Evolutionary conservation across 371 early-diverging fungal genomes (phyloP), one percentile per base, ranked within the genome.

Genomic region (Fennellomyces sp.): DNA sequence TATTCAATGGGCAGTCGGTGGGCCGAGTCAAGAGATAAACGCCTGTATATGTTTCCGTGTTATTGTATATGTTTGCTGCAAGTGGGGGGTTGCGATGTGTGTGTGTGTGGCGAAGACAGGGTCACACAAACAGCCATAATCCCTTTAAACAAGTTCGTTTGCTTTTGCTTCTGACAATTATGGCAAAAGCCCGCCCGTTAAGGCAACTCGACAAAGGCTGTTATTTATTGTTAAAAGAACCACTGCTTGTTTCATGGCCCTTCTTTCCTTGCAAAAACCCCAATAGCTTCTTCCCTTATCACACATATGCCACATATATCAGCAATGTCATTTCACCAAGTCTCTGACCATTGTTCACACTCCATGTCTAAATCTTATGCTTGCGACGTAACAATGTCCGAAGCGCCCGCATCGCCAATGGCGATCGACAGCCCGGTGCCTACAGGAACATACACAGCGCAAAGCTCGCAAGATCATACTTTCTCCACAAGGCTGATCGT

Each of bases 1-100:
- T 63, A 5, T 63, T 63, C 21, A 57, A 51, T 30, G 25, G 51
- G 4, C 21, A 50, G 23, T 36, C 58, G 5, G 45, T 30, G 2
- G 63, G 63, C 2, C 38, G 63, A 17, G 47, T 63, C 7, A 56
- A 56, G 33, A 31, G 63, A 54, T 54, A 15, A 48, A 8, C 10
- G 6, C 35, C 13, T 13, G 13, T 33, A 33, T 33, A 33, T 33
- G 13, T 33, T n/a, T n/a, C n/a, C n/a, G n/a, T n/a, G n/a, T n/a
- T n/a, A n/a, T n/a, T n/a, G n/a, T n/a, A 23, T 6, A 23, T 45
- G 45, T 45, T 45, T 45, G n/a, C n/a, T n/a, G n/a, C n/a, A n/a
- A n/a, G n/a, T n/a, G n/a, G n/a, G n/a, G n/a, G n/a, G 41, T 41
- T 39, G 41, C 5, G n/a, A 36, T 36, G 39, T 12, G 39, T 5